Percentiles rank a stretch among this genome's conserved stretches.
Conservation (phyloP, 306 rosid species). For the Vigna radiata region DNA sequence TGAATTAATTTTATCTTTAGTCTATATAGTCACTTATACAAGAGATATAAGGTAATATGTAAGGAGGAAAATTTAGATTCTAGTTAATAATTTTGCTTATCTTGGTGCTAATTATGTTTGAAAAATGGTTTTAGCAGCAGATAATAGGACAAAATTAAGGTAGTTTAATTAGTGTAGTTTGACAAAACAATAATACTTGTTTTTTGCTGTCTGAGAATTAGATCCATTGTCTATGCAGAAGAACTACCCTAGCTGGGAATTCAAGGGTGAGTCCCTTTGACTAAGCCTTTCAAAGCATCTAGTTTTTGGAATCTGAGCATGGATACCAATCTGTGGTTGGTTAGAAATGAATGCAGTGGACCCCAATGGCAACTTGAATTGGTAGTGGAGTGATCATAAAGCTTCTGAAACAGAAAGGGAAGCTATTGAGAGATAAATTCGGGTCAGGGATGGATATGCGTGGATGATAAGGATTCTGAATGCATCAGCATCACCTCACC, state of each 20-base stretch:
- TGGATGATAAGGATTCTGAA: constrained; percentile 71
- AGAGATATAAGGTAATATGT: not conserved
- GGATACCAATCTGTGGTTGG: constrained; percentile 12
- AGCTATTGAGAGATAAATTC: constrained; percentile 49
- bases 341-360: constrained; percentile 39
- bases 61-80: not conserved
- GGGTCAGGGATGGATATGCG: constrained; percentile 34
- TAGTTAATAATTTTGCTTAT: not conserved
- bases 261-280: constrained; percentile 21
- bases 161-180: not conserved
- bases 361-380: constrained; percentile 46
- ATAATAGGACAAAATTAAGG: not conserved
- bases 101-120: not conserved
- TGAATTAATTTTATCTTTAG: too few species aligned
- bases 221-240: not conserved
- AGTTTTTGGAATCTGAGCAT: constrained; percentile 34
- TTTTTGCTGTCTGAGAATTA: not conserved
- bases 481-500: constrained; percentile 42
- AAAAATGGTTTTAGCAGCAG: not conserved
- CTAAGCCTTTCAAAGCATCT: constrained; percentile 34
- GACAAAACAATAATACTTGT: not conserved
- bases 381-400: constrained; percentile 47
- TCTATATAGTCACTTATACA: too few species aligned
- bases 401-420: constrained; percentile 54
- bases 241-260: not conserved